Conservation (phyloP, 2,329 filamentous ascomycete genomes). For the Verticillium zaregamsianum region DNA sequence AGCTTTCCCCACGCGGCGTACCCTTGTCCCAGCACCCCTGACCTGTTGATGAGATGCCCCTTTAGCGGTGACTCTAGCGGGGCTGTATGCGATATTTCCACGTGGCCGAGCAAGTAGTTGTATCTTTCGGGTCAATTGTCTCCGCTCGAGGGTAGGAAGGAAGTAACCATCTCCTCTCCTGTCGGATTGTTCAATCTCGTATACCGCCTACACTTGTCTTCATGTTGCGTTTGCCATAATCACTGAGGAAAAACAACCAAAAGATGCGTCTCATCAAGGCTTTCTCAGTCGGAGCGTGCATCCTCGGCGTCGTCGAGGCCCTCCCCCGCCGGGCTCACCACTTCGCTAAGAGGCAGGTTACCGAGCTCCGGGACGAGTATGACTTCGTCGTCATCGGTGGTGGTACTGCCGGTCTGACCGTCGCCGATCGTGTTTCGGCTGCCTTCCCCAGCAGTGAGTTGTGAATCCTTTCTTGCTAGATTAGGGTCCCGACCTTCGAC, state of each 20-base stretch:
- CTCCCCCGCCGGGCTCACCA: constrained; percentile 10
- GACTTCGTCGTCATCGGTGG: constrained; percentile 26
- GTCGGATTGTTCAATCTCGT: constrained; percentile 8
- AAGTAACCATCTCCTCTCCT: not conserved
- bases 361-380: constrained; percentile 20
- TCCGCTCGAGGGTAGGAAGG: not conserved
- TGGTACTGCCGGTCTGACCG: constrained; percentile 26
- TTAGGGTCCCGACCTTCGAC: not conserved
- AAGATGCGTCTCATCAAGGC: constrained; percentile 14
- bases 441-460: constrained; percentile 21
- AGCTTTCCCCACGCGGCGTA: not conserved
- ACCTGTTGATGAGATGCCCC: not conserved
- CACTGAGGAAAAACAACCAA: not conserved
- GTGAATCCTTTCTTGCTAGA: not conserved
- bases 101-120: constrained; percentile 2
- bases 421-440: constrained; percentile 25
- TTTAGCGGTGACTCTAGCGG: not conserved
- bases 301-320: constrained; percentile 15
- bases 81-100: not conserved
- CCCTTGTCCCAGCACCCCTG: not conserved
- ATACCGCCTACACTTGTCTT: constrained; percentile 6
- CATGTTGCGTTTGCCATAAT: not conserved
- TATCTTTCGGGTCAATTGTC: not conserved
- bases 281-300: constrained; percentile 12
- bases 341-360: constrained; percentile 17